Evolutionary conservation across 495 filamentous ascomycete genomes (phyloP).

Genomic region (Penicillium tannophilum): DNA sequence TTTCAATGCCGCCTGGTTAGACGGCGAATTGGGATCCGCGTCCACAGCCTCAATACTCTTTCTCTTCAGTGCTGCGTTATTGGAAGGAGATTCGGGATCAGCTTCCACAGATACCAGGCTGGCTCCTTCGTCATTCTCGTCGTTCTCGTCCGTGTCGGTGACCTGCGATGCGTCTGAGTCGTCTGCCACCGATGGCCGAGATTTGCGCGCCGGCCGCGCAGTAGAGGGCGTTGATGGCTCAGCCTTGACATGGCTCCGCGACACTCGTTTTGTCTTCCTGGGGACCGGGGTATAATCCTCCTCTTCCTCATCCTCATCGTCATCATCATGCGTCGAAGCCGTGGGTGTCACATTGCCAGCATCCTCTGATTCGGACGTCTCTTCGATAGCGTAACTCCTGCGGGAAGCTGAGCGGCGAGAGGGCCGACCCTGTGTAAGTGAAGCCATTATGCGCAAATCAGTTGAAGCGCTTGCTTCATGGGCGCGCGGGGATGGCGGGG

Average conservation of each 20-base stretch:
- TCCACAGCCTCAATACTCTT: slow-evolving; percentile 47
- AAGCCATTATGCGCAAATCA: slow-evolving; percentile 50
- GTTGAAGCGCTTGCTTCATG: slow-evolving; percentile 29
- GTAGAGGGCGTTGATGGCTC: slow-evolving; percentile 52
- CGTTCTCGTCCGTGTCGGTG: slow-evolving; percentile 30
- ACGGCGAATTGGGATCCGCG: slow-evolving; percentile 61
- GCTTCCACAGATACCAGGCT: slow-evolving; percentile 45
- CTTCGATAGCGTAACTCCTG: slow-evolving; percentile 71
- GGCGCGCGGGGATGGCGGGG: slow-evolving; percentile 24
- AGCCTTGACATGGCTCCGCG: slow-evolving; percentile 59
- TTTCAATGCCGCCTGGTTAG: slow-evolving; percentile 62
- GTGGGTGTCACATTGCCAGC: slow-evolving; percentile 56
- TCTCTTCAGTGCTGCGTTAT: slow-evolving; percentile 63
- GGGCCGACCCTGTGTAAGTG: slow-evolving; percentile 68
- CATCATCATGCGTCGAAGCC: slow-evolving; percentile 42
- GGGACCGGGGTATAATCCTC: slow-evolving; percentile 83
- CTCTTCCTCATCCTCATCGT: slow-evolving; percentile 62
- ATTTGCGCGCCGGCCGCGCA: slow-evolving; percentile 34
- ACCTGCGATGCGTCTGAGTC: slow-evolving; percentile 36
- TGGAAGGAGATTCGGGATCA: slow-evolving; percentile 64
- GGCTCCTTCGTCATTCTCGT: slow-evolving; percentile 44
- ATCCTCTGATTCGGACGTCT: slow-evolving; percentile 68
- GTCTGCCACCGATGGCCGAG: slow-evolving; percentile 36
- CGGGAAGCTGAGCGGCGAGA: slow-evolving; percentile 73
- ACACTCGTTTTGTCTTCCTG: slow-evolving; percentile 44